Conservation (phyloP, 1,284 basidiomycete genomes). For the Microbotryomycetes sp. region DNA sequence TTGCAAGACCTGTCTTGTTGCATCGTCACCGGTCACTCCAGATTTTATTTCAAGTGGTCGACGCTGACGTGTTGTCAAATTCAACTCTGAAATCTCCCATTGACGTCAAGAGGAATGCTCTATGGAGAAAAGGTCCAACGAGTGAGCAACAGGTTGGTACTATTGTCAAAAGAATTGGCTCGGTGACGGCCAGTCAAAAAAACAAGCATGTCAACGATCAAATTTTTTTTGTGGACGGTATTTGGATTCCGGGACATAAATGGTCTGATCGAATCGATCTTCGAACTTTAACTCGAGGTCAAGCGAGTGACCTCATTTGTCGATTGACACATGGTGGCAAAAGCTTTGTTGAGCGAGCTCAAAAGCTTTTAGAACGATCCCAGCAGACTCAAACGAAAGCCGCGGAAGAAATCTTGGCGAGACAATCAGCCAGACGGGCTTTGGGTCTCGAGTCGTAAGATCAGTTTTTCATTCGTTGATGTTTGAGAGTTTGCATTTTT, state of each 20-base stretch:
- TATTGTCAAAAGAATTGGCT: conserved; percentile 55
- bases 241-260: conserved; percentile 17
- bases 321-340: conserved; percentile 66
- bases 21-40: conserved; percentile 55
- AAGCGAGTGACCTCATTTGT: conserved; percentile 69
- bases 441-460: background rate
- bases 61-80: conserved; percentile 54
- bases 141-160: conserved; percentile 59
- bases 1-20: conserved; percentile 40
- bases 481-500: too few species aligned
- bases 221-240: too few species aligned
- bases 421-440: background rate
- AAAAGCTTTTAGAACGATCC: background rate
- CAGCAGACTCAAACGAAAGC: background rate
- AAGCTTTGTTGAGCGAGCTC: conserved; percentile 42
- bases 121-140: conserved; percentile 65
- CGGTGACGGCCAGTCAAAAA: too few species aligned
- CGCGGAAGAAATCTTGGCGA: background rate
- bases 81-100: background rate
- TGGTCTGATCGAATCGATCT: conserved; percentile 9
- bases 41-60: conserved; percentile 53
- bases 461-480: background rate
- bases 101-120: conserved; percentile 47
- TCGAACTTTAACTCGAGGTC: conserved; percentile 59
- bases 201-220: too few species aligned